These are phyloP conservation scores for Penicillium sp. DNA, from an alignment of 2,329 filamentous ascomycete species.

Conservation along the genomic window DNA sequence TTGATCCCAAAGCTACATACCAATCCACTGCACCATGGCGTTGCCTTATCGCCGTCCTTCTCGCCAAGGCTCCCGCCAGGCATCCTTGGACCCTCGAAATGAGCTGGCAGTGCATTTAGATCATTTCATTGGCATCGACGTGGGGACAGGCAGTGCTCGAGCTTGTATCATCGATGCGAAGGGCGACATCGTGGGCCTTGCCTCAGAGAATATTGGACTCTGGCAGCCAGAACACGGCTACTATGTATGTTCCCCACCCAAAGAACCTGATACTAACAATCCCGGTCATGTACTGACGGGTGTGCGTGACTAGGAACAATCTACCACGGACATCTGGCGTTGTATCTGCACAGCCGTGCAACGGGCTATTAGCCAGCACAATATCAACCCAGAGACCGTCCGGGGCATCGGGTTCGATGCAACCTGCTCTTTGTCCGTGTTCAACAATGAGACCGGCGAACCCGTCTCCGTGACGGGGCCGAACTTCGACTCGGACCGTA, in stretches of 20 bases:
- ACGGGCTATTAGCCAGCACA: constrained; percentile 76
- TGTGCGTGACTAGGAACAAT: constrained; percentile 73
- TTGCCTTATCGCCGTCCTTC: constrained; percentile 35
- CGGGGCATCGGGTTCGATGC: constrained; percentile 96
- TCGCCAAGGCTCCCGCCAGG: constrained; percentile 36
- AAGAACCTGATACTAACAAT: neutral
- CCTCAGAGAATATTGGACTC: constrained; percentile 73
- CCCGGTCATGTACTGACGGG: neutral
- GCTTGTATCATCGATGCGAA: constrained; percentile 92
- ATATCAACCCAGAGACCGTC: constrained; percentile 72
- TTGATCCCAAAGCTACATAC: neutral
- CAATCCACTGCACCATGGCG: constrained; percentile 15
- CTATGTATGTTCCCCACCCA: constrained; percentile 56
- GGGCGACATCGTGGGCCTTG: constrained; percentile 77
- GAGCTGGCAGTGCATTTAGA: constrained; percentile 58
- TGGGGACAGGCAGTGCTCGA: constrained; percentile 91
- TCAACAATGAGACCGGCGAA: constrained; percentile 84
- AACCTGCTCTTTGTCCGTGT: constrained; percentile 95
- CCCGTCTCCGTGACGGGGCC: constrained; percentile 88
- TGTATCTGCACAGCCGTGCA: constrained; percentile 90
- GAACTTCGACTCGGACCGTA: constrained; percentile 84
- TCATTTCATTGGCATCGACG: constrained; percentile 84
- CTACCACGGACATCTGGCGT: constrained; percentile 92
- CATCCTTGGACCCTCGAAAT: constrained; percentile 52
- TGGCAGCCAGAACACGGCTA: constrained; percentile 76